Base-by-base conservation (phyloP, 805 yeast genomes). In the Candida tammaniensis region DNA sequence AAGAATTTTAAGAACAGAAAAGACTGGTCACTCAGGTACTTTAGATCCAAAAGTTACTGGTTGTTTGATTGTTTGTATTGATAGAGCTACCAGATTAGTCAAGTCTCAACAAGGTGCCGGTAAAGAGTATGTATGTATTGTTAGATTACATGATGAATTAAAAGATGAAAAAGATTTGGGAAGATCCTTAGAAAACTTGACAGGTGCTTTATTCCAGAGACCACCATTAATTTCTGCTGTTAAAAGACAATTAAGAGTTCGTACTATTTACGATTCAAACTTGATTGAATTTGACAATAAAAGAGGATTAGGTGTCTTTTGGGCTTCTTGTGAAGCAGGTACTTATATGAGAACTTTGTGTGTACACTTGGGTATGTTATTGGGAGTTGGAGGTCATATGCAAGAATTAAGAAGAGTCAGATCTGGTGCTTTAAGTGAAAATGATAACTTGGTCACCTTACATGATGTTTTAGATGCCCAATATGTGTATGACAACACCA, bases 261-360 rank as follows among this genome's bases (percentile, higher is more conserved):
- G 98, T 69, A 93, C 97, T 46, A 89, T 93, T 59, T 93, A 93
- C 66, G 98, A 93, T 59, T 86, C 96, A 44, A 88, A 91, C 48
- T 74, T 93, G 60, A 80, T 93, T 54, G 98, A 93, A 69, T 93
- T 93, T 57, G 98, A 89, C 70, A 85, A 88, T 68, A 89, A 93
- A 69, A 83, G 98, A 67, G 91, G 93, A 52, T 75, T 93, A 44
- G 95, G 95, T 71, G 98, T 93, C 22, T 93, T 93, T 73, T 93
- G 98, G 98, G 98, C 98, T 40, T 85, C 95, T 26, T 93, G 98
- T 77, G 98, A 93, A 74, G 98, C 98, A 43, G 98, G 98, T 70
- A 93, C 98, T 42, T 93, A 93, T 70, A 93, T 93, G 96, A 85
- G 98, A 78, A 93, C 98, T 32, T 72, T 93, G 53, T 93, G 98